Evolutionary conservation across 768 basidiomycete genomes (phyloP), one percentile per base, ranked within the genome.

Genomic region (Russula griseocarnosa): DNA sequence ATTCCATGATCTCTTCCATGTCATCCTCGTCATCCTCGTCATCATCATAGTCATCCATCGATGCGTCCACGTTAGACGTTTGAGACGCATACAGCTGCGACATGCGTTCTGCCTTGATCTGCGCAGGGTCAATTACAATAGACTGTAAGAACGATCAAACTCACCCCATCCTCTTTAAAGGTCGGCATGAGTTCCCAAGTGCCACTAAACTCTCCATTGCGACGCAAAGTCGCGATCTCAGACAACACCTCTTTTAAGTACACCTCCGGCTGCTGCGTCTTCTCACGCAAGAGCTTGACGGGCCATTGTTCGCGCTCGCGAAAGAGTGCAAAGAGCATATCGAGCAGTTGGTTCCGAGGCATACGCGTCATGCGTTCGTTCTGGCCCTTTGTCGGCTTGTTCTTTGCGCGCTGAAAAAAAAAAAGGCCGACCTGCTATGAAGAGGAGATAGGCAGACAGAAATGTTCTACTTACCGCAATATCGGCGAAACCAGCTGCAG

Each of bases 311-410:
- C 82, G 51, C 82, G 82, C 65, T 92, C 85, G 63, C 83, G 82
- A 79, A 95, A 98, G 8, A 86, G 78, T 2, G 76, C 69, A 75
- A 95, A 95, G 47, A 97, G 80, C 60, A 87, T 76, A 73, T 97
- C 92, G 73, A 93, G 80, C 10, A 97, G 82, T 71, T 95, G 89
- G 76, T 93, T 89, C 59, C 88, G 82, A 7, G 92, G 92, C 76
- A 97, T 86, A 72, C 94, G 90, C n/a, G 90, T 87, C 84, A 91
- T 89, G 69, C 90, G 88, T 74, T 94, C 92, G 76, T 88, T 89
- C 16, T 82, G 77, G 32, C 87, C 87, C 68, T 90, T 90, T 20
- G 79, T 73, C 1, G 78, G 80, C 72, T 88, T 90, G 44, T 77
- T 82, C 74, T 87, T 90, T 18, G 84, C 79, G 81, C 83, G 83